Evolutionary conservation across 352 stramenopile species (phyloP), one percentile per base, ranked within the genome.

Genomic region (Globisporangium ultimum): DNA sequence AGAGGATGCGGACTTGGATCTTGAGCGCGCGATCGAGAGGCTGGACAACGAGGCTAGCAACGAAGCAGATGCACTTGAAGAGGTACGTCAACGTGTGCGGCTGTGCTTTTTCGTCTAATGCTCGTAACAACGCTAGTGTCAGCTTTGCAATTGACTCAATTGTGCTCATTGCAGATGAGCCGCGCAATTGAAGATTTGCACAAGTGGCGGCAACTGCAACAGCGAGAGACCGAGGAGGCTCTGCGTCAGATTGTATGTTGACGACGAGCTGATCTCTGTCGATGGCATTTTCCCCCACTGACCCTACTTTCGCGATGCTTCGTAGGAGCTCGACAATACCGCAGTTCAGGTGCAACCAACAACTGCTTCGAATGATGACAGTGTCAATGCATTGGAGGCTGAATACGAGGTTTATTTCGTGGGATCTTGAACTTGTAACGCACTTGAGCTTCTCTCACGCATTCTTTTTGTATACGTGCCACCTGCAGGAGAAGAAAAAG

Each of bases 1-100:
- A 15, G 70, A 78, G 15, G 67, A 84, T 14, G 61, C 74, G 20
- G 72, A 84, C 14, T 38, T 61, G 41, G 70, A 80, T 28, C 67
- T 79, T 12, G 67, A 80, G 34, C 71, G 61, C 24, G 71, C 67
- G 34, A 55, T 80, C 15, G 71, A 78, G 32, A 57, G 48, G 6
- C 45, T 76, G 2, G 72, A 79, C 43, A 17, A 73, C 0, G 67
- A 78, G 38, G 72, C 50, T 8, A 67, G 64, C 1, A 61, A 61
- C 20, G 63, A 52, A 2, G 68, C 79, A 28, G 71, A 82, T 8
- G 78, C 72, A 5, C 47, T 87, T 0, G 56, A 73, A 20, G 68
- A 85, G 64, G 74, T 82, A 38, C 2, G 60, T 45, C 40, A 46
- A n/a, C 12, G 3, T 21, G n/a, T 43, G 47, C 51, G 28, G 42